Conservation (phyloP, 345 rosid genomes). For the Eutrema yunnanense region DNA sequence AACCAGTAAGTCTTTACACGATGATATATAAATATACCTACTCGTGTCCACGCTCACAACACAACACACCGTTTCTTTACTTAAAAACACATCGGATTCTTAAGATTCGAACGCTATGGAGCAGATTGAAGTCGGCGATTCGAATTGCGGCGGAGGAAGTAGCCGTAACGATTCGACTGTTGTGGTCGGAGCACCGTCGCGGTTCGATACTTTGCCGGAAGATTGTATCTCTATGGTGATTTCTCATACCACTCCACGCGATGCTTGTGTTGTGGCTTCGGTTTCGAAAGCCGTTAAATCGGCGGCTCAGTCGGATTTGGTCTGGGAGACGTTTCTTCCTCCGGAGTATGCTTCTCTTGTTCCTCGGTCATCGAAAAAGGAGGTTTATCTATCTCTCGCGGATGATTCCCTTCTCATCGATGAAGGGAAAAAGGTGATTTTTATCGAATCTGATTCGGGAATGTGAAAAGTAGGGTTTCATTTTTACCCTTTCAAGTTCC, state of each 20-base stretch:
- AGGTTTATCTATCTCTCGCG: conserved; percentile 33
- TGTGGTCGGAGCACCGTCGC: background rate
- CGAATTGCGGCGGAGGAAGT: background rate
- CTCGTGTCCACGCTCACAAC: background rate
- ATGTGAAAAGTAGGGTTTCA: background rate
- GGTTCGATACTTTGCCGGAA: conserved; percentile 37
- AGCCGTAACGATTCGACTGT: background rate
- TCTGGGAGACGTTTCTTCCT: conserved; percentile 61
- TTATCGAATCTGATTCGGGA: background rate
- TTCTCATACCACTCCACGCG: conserved; percentile 41
- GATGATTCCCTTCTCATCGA: conserved; percentile 47
- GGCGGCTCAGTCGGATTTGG: conserved; percentile 50
- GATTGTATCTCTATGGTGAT: conserved; percentile 46
- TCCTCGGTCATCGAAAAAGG: conserved; percentile 41
- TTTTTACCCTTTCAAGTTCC: background rate
- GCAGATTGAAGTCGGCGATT: conserved; percentile 8
- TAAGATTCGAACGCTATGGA: conserved; percentile 10
- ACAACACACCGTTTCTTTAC: background rate
- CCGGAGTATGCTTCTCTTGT: conserved; percentile 27
- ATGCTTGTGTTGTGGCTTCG: conserved; percentile 39
- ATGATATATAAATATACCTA: conserved; percentile 5
- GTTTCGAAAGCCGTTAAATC: conserved; percentile 43
- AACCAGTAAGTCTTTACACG: conserved; percentile 20
- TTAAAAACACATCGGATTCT: conserved; percentile 10
- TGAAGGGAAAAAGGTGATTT: conserved; percentile 46